Conservation (phyloP, 805 yeast genomes). For the Candida arabinofermentans region DNA sequence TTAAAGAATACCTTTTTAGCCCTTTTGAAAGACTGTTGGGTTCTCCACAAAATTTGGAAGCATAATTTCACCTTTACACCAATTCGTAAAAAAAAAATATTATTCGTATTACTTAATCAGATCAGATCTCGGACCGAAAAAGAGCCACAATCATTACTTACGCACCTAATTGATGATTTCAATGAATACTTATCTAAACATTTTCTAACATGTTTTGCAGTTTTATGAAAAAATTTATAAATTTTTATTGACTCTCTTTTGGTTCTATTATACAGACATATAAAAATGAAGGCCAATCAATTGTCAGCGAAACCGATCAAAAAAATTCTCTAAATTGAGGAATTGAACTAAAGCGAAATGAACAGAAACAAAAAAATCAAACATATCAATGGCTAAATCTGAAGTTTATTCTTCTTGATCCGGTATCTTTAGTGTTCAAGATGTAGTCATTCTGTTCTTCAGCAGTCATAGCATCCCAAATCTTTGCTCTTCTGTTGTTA, state of each 20-base stretch:
- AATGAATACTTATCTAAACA: too few species aligned
- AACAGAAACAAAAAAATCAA: background rate
- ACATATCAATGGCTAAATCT: slow-evolving; percentile 22
- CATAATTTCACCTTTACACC: too few species aligned
- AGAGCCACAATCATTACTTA: too few species aligned
- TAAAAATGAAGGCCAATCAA: too few species aligned
- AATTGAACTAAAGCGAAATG: background rate
- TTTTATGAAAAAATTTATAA: too few species aligned
- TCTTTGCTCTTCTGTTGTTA: slow-evolving; percentile 39
- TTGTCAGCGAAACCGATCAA: background rate
- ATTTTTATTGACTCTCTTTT: too few species aligned
- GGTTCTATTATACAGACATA: too few species aligned
- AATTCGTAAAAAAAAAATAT: too few species aligned
- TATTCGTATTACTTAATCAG: too few species aligned
- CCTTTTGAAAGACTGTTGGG: background rate
- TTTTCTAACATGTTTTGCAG: too few species aligned
- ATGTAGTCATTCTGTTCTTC: slow-evolving; percentile 50
- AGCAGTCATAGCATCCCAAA: slow-evolving; percentile 47
- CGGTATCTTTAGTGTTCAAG: slow-evolving; percentile 43
- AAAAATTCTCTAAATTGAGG: background rate
- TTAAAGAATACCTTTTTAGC: background rate
- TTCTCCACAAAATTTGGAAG: background rate
- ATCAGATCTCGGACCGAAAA: too few species aligned
- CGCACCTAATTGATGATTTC: too few species aligned
- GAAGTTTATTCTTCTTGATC: slow-evolving; percentile 55